Evolutionary conservation across 495 filamentous ascomycete genomes (phyloP).

Genomic region (Neurospora tetrasperma): DNA sequence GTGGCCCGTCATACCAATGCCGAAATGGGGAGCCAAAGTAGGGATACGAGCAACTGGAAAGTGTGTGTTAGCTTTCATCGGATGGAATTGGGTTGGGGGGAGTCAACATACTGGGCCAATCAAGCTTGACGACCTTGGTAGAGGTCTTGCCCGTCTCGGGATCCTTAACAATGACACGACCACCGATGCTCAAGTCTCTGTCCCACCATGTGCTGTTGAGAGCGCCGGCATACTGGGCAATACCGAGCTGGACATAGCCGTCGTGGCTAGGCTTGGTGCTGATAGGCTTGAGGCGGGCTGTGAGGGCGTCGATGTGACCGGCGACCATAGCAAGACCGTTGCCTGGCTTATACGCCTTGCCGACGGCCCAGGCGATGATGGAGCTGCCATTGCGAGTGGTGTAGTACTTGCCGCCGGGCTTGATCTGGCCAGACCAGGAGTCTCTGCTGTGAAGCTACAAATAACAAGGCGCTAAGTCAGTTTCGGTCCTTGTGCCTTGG

Average conservation of each 20-base stretch:
- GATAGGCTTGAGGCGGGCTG: conserved; percentile 80
- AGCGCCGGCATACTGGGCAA: conserved; percentile 85
- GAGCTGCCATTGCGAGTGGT: conserved; percentile 76
- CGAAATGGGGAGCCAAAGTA: conserved; percentile 90
- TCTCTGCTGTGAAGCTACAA: conserved; percentile 65
- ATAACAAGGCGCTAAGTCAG: background rate
- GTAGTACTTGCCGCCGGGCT: conserved; percentile 81
- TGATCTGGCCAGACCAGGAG: conserved; percentile 63
- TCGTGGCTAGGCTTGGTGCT: conserved; percentile 68
- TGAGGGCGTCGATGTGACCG: conserved; percentile 87
- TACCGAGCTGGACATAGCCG: conserved; percentile 80
- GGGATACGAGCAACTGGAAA: conserved; percentile 70
- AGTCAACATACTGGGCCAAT: conserved; percentile 57
- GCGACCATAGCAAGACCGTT: conserved; percentile 75
- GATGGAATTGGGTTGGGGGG: background rate
- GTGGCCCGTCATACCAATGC: conserved; percentile 60
- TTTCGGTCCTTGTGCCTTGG: background rate
- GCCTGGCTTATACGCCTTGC: conserved; percentile 70
- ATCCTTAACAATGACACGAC: conserved; percentile 75
- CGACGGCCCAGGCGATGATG: conserved; percentile 78
- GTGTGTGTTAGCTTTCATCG: background rate
- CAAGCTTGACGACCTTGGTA: conserved; percentile 75
- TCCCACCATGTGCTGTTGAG: conserved; percentile 90
- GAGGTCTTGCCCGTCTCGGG: conserved; percentile 63
- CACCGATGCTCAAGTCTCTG: conserved; percentile 81